Evolutionary conservation across 2,329 filamentous ascomycete genomes (phyloP), one percentile per base, ranked within the genome.

Genomic region (Paecilomyces niveus): DNA sequence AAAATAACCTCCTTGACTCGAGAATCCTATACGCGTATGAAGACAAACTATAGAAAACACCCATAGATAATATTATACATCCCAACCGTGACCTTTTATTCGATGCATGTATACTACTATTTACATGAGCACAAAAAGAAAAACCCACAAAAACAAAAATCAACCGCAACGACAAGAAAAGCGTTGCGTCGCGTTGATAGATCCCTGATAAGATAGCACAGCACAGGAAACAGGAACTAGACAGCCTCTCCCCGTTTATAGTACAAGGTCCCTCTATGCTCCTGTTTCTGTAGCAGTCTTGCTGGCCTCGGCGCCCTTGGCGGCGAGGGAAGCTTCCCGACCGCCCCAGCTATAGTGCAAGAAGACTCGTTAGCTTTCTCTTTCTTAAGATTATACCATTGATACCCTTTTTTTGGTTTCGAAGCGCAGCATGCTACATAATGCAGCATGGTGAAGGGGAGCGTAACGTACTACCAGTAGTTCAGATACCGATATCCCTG

Each of bases 401-500:
- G 39, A 45, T 21, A 8, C 5, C 3, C n/a, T 39, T n/a, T 3
- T 9, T 7, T 4, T 2, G 18, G 1, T 18, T 18, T 9, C 39
- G 5, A 11, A 33, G 21, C n/a, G n/a, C n/a, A 8, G 10, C 13
- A 50, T 45, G 3, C 24, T n/a, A 18, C n/a, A 15, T 8, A 11
- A 29, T 29, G 4, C 13, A 31, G 2, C 5, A 21, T 22, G 11
- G 54, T 5, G 18, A 7, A 2, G n/a, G 51, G 13, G 53, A 24
- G 13, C 56, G 21, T 9, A 45, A 76, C 75, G 58, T 71, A 79
- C 76, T 79, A 75, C 81, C 81, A 85, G 74, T 85, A 85, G 66
- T 82, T 80, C 62, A 85, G 61, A 68, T 84, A 88, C 57, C 85
- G 78, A 74, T 86, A 86, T 59, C 79, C 83, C 70, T 88, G 85